A percentile compares a stretch with the other conserved stretches of the same genome.
Conservation (phyloP, 768 basidiomycete genomes). For the Termitomyces titanicus region DNA sequence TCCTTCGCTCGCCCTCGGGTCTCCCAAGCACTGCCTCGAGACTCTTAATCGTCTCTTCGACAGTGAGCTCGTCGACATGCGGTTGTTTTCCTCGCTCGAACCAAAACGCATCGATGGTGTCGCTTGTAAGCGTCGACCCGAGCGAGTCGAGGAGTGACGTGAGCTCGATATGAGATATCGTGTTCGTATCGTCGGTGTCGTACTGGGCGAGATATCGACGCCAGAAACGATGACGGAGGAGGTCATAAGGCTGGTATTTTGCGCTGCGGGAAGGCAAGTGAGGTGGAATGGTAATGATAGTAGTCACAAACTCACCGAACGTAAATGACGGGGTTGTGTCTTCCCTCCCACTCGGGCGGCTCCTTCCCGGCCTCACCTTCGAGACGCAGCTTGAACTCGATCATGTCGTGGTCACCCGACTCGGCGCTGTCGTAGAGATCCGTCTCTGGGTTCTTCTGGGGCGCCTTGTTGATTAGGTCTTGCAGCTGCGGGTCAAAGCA, state of each 20-base stretch:
- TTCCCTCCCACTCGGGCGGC: slow-evolving; percentile 56
- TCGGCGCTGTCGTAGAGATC: slow-evolving; percentile 50
- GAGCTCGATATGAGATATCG: slow-evolving; percentile 80
- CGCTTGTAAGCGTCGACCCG: slow-evolving; percentile 81
- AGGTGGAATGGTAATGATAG: neutral
- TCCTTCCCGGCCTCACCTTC: slow-evolving; percentile 46
- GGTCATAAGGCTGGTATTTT: slow-evolving; percentile 93
- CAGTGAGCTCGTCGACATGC: slow-evolving; percentile 64
- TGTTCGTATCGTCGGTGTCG: slow-evolving; percentile 77
- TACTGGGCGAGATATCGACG: slow-evolving; percentile 84
- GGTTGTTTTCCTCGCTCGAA: slow-evolving; percentile 61
- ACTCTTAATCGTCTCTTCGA: slow-evolving; percentile 78
- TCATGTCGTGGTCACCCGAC: slow-evolving; percentile 63
- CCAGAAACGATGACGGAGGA: slow-evolving; percentile 90
- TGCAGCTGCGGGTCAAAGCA: slow-evolving; percentile 17
- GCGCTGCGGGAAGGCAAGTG: slow-evolving; percentile 53
- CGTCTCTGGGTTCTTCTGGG: slow-evolving; percentile 57
- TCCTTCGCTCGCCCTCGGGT: slow-evolving; percentile 67
- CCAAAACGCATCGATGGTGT: slow-evolving; percentile 84
- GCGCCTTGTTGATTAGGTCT: slow-evolving; percentile 64
- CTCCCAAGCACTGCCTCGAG: slow-evolving; percentile 82
- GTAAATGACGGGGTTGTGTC: slow-evolving; percentile 64
- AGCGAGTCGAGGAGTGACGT: slow-evolving; percentile 96
- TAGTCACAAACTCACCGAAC: slow-evolving; percentile 46
- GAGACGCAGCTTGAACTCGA: slow-evolving; percentile 66